Conservation (phyloP, 345 rosid genomes). For the Citrus glauca region DNA sequence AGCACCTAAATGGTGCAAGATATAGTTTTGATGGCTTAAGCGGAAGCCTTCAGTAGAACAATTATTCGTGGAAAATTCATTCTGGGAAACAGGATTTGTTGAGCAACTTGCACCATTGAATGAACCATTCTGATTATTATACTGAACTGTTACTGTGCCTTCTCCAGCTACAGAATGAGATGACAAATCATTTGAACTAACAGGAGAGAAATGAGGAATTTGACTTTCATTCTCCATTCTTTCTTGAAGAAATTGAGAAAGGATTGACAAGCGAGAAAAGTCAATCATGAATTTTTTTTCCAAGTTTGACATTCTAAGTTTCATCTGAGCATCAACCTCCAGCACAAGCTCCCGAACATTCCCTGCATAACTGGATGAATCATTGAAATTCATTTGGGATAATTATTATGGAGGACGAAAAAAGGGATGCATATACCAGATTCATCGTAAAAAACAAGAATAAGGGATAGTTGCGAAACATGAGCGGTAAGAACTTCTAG, state of each 20-base stretch:
- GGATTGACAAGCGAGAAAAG: constrained; percentile 55
- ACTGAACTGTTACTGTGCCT: constrained; percentile 28
- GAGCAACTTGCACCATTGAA: constrained; percentile 38
- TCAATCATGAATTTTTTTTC: constrained; percentile 51
- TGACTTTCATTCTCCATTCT: constrained; percentile 38
- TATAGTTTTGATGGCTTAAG: constrained; percentile 44
- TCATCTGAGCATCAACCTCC: constrained; percentile 51
- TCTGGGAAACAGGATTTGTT: constrained; percentile 23
- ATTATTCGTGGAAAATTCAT: constrained; percentile 19
- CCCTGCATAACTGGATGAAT: constrained; percentile 44
- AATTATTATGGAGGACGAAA: constrained; percentile 15
- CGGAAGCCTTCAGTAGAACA: constrained; percentile 26
- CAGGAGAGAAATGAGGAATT: constrained; percentile 55
- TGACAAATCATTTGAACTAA: constrained; percentile 34
- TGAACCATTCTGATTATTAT: constrained; percentile 31
- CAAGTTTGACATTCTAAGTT: constrained; percentile 39
- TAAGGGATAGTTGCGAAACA: constrained; percentile 53
- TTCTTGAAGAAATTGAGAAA: constrained; percentile 55
- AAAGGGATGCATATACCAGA: constrained; percentile 43
- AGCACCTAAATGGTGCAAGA: constrained; percentile 58
- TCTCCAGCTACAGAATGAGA: constrained; percentile 34
- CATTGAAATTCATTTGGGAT: constrained; percentile 16
- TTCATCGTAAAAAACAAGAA: constrained; percentile 55
- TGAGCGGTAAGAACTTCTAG: constrained; percentile 43
- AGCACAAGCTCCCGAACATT: constrained; percentile 52